Evolutionary conservation across 306 rosid species (phyloP), one percentile per base, ranked within the genome.

Genomic region (Calophaca sinica): DNA sequence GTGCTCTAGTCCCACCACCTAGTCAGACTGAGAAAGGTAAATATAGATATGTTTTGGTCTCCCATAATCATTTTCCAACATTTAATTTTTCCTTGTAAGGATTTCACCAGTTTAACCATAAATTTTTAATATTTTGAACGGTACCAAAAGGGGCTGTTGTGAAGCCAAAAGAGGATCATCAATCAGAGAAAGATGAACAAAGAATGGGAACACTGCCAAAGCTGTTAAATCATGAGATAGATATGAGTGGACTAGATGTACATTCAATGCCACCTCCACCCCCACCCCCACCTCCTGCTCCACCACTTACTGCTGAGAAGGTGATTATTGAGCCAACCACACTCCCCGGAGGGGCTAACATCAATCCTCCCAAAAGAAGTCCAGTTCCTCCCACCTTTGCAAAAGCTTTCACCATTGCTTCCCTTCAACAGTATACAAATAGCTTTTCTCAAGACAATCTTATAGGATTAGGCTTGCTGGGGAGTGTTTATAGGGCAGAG

Each of bases 381-480:
- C 73, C 15, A 7, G 44, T 38, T 36, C 83, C 51, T 35, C 68
- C 83, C 26, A 83, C 85, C 73, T 75, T 75, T 77, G 93, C 96
- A 0, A 89, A 87, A 85, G 81, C 86, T 67, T 94, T 87, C 90
- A 82, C 90, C 64, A 81, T 94, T 83, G 98, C 97, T 12, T 83
- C 84, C 62, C 98, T 91, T 79, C 98, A 94, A 81, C 97, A 94
- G 79, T 83, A 82, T 70, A 94, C 98, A 76, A 85, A 89, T 84
- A 94, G 96, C 86, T 94, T 94, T 81, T 91, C 97, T 41, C 89
- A 79, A 70, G 97, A 94, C 48, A 89, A 94, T 88, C 85, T 86
- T 70, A 68, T 91, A 36, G 98, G 97, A 80, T 68, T 46, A 39
- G 97, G 97, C 76, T 90, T 84, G 90, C 80, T 91, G 80, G 98